Conservation (phyloP, 495 filamentous ascomycete species). For the Oidiodendron maius region DNA sequence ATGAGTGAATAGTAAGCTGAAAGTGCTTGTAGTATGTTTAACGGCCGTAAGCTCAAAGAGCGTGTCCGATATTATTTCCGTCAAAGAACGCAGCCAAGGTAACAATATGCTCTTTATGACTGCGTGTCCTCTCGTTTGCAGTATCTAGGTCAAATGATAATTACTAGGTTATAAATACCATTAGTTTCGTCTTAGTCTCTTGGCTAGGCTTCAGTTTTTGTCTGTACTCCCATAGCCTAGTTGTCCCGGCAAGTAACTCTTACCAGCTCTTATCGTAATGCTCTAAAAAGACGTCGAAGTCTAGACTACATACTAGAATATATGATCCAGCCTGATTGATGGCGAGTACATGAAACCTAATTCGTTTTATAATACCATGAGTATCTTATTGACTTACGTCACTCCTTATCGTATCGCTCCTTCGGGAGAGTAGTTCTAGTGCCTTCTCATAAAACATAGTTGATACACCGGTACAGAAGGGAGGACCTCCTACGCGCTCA, state of each 20-base stretch:
- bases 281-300: slow-evolving; percentile 14
- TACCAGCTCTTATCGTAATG: slow-evolving; percentile 20
- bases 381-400: slow-evolving; percentile 4
- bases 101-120: slow-evolving; percentile 15
- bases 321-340: slow-evolving; percentile 27
- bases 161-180: slow-evolving; percentile 27
- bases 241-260: slow-evolving; percentile 17
- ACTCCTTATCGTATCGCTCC: no score
- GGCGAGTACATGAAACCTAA: slow-evolving; percentile 23
- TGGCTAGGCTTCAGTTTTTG: slow-evolving; percentile 4
- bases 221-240: slow-evolving; percentile 19
- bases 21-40: no score
- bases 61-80: slow-evolving; percentile 7
- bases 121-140: background rate
- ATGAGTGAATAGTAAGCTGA: no score
- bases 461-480: slow-evolving; percentile 3
- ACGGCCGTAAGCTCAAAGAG: slow-evolving; percentile 12
- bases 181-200: slow-evolving; percentile 13
- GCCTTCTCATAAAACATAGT: slow-evolving; percentile 17
- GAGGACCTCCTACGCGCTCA: slow-evolving; percentile 5
- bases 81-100: slow-evolving; percentile 20
- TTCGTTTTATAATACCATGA: slow-evolving; percentile 15
- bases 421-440: slow-evolving; percentile 21
- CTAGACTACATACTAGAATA: slow-evolving; percentile 15
- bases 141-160: slow-evolving; percentile 23